Conservation (phyloP, 331 rosid genomes). For the Erythrophleum ivorense region DNA sequence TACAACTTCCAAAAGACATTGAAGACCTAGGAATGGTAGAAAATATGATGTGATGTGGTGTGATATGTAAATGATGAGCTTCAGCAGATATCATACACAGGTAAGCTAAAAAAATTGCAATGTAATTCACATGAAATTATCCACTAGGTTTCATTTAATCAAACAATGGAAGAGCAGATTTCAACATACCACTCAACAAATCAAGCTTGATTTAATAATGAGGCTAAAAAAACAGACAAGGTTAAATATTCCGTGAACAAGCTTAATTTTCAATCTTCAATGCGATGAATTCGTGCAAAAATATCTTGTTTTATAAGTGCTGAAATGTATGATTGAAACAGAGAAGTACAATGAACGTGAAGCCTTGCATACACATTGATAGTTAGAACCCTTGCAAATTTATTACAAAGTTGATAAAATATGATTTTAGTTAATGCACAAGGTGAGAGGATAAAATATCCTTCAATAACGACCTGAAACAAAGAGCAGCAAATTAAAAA, state of each 20-base stretch:
- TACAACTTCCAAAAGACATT: neutral
- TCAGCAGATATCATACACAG: neutral
- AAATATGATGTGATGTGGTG: neutral
- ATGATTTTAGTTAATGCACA: no score
- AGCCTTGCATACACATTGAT: no score
- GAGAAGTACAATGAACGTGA: no score
- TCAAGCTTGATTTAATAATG: neutral
- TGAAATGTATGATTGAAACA: neutral
- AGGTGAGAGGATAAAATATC: no score
- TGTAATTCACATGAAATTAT: neutral
- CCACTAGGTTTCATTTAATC: neutral
- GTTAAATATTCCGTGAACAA: neutral
- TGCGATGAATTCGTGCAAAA: neutral
- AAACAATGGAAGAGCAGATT: neutral
- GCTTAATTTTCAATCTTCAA: neutral
- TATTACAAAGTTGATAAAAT: no score
- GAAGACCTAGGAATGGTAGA: neutral
- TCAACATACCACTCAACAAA: neutral
- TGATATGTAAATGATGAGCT: neutral
- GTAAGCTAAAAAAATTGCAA: neutral
- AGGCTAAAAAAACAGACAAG: neutral
- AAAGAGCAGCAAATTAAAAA: neutral
- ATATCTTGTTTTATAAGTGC: neutral
- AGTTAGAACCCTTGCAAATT: no score
- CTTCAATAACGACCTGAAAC: no score